Conservation (phyloP, 2,329 filamentous ascomycete genomes). For the Paecilomyces sp. region DNA sequence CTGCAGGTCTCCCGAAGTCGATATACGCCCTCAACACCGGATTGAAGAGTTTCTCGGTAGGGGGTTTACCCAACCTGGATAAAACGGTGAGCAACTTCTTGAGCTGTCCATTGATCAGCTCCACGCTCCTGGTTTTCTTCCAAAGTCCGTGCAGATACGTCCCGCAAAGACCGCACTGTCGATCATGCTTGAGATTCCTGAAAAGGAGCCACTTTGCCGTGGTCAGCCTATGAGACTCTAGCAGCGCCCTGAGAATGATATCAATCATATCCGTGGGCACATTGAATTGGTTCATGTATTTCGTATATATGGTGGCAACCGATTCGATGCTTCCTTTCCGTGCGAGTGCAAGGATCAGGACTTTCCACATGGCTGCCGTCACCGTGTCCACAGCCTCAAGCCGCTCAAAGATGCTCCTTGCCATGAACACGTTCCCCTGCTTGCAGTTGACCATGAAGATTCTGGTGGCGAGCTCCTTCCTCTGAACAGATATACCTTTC, state of each 20-base stretch:
- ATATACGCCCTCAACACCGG: conserved; percentile 33
- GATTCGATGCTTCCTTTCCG: conserved; percentile 30
- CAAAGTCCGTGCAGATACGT: conserved; percentile 31
- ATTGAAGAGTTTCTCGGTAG: conserved; percentile 33
- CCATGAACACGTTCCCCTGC: conserved; percentile 30
- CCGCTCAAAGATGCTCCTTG: conserved; percentile 28
- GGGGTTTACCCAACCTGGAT: conserved; percentile 18
- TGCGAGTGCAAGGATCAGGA: conserved; percentile 27
- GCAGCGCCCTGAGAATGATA: conserved; percentile 27
- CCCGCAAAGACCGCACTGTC: conserved; percentile 26
- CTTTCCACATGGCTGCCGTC: conserved; percentile 27
- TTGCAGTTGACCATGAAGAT: conserved; percentile 30
- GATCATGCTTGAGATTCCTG: conserved; percentile 23
- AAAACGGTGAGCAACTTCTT: conserved; percentile 21
- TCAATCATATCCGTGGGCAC: conserved; percentile 25
- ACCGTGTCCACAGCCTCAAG: conserved; percentile 25
- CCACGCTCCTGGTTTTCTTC: conserved; percentile 31
- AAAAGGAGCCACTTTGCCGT: conserved; percentile 31
- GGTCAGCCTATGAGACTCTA: conserved; percentile 30
- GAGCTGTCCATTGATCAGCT: conserved; percentile 27
- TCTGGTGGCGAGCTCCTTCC: conserved; percentile 21
- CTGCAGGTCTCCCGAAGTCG: conserved; percentile 26
- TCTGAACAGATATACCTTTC: conserved; percentile 16
- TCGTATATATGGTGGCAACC: conserved; percentile 24
- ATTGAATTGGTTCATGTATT: conserved; percentile 17